Conservation (phyloP, 1,284 basidiomycete genomes). For the Mycosarcoma maydis region DNA sequence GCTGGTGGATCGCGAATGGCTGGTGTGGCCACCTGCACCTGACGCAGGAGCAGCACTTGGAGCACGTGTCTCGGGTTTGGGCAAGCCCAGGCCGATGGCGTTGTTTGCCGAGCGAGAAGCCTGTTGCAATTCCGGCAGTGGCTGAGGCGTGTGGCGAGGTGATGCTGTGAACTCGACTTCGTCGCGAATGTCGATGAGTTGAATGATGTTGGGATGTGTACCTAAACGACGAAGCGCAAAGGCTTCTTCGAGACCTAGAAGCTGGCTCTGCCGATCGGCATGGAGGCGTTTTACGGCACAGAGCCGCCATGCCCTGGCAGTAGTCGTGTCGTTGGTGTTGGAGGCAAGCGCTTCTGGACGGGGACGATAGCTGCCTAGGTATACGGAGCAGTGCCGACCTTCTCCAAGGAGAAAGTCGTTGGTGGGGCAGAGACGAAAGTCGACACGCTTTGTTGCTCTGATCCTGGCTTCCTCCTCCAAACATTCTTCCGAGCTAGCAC, state of each 20-base stretch:
- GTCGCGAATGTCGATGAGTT: constrained; percentile 60
- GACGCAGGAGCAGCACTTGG: neutral
- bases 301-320: constrained; percentile 44
- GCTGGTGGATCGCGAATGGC: constrained; percentile 44
- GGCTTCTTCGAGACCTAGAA: constrained; percentile 63
- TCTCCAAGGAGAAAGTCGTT: constrained; percentile 61
- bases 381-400: constrained; percentile 62
- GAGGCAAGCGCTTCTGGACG: constrained; percentile 1
- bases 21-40: neutral
- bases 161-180: constrained; percentile 53
- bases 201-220: constrained; percentile 59
- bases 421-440: constrained; percentile 57
- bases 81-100: constrained; percentile 19
- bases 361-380: constrained; percentile 54
- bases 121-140: neutral
- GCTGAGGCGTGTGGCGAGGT: constrained; percentile 18
- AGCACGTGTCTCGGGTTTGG: constrained; percentile 1
- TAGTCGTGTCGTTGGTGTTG: neutral
- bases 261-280: constrained; percentile 60
- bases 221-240: constrained; percentile 63
- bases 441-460: constrained; percentile 51
- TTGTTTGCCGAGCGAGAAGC: neutral
- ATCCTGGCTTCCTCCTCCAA: constrained; percentile 53
- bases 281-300: constrained; percentile 65
- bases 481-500: constrained; percentile 57